phyloP scores from a whole-genome alignment of 73 alveolate genomes.

The Paramecium biaurelia region DNA sequence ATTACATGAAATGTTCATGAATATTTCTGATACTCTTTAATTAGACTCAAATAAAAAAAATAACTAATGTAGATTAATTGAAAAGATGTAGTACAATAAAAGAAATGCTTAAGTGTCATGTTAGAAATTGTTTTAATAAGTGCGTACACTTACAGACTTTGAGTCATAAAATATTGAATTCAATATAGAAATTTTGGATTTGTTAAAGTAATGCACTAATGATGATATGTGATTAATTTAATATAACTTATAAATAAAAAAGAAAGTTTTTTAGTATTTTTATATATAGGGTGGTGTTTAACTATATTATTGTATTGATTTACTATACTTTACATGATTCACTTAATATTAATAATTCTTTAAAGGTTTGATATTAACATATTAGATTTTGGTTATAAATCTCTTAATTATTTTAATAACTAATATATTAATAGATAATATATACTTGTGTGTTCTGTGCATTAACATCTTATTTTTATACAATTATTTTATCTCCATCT shows the following conservation, averaged over 20 bases:
- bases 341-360: background rate
- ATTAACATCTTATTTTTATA: background rate
- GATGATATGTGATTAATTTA: background rate
- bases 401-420: conserved; percentile 7
- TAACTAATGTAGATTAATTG: background rate
- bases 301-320: background rate
- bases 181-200: background rate
- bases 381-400: background rate
- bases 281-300: background rate
- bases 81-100: background rate
- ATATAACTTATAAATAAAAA: background rate
- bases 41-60: background rate
- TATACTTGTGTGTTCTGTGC: background rate
- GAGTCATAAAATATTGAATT: background rate
- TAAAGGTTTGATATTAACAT: background rate
- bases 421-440: background rate
- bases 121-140: background rate
- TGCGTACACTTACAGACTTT: background rate
- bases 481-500: background rate
- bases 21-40: background rate
- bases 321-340: background rate
- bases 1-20: background rate
- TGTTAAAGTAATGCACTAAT: background rate
- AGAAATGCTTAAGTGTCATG: background rate
- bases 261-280: background rate